Evolutionary conservation across 2,329 filamentous ascomycete genomes (phyloP).

Genomic region (Chrysoporthe deuterocubensis): DNA sequence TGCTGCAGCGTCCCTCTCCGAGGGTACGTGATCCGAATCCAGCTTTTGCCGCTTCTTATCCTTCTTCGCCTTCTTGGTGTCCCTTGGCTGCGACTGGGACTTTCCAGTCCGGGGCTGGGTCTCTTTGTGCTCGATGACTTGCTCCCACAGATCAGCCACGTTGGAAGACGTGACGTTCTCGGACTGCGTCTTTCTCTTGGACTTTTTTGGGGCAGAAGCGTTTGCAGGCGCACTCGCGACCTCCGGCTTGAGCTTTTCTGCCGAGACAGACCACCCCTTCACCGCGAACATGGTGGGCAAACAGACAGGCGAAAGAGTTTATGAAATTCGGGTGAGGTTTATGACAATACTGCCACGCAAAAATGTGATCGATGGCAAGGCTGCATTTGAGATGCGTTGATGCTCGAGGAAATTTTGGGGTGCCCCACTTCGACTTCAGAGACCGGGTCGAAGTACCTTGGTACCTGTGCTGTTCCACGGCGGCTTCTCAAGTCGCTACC

Average conservation of each 20-base stretch:
- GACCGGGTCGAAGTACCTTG: background rate
- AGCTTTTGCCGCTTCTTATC: slow-evolving; percentile 34
- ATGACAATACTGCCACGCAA: background rate
- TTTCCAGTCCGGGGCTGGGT: slow-evolving; percentile 38
- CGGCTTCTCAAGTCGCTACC: too few relatives aligned
- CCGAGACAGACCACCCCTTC: slow-evolving; percentile 85
- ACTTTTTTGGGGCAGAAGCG: slow-evolving; percentile 47
- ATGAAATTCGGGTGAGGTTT: background rate
- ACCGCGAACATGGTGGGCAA: slow-evolving; percentile 78
- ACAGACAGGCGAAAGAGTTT: background rate
- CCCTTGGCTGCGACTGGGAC: slow-evolving; percentile 27
- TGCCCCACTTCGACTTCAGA: background rate
- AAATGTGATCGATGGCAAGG: background rate
- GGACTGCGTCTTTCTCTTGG: slow-evolving; percentile 59
- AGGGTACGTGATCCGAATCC: slow-evolving; percentile 24
- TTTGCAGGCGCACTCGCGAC: slow-evolving; percentile 43
- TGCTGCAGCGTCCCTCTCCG: slow-evolving; percentile 33
- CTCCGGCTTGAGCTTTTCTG: slow-evolving; percentile 73
- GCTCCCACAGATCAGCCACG: slow-evolving; percentile 77
- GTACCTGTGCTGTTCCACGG: background rate
- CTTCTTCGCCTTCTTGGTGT: slow-evolving; percentile 36
- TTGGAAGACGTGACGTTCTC: slow-evolving; percentile 68
- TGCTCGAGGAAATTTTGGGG: background rate
- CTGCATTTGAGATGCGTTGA: background rate
- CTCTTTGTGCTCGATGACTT: slow-evolving; percentile 73